Base-by-base conservation (phyloP, 306 rosid genomes). In the cucumber (Cucumis sativus) region DNA sequence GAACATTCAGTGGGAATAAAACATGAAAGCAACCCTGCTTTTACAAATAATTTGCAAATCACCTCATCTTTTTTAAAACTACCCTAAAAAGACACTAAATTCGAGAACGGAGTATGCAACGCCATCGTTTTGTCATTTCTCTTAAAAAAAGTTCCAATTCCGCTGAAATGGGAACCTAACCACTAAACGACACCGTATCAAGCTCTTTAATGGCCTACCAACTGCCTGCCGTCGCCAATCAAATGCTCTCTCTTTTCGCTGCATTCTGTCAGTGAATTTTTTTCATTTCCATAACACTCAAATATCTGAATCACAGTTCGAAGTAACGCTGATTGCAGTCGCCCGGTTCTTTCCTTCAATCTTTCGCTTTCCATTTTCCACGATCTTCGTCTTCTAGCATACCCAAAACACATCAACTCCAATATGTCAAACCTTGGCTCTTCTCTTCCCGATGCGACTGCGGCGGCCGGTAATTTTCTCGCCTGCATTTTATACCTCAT, bases 301-400 rank as follows among this genome's bases (percentile, higher is more conserved):
- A 68, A 69, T 28, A 69, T 7, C 75, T 69, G 57, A 20, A 69
- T 45, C 75, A 41, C 57, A 7, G 35, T 69, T 21, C 8, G 20
- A 10, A 68, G 74, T 12, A 20, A 5, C 74, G 45, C 74, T 41
- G 74, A 67, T 39, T 37, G 39, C 20, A 45, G 39, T 15, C 25
- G 35, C 75, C 15, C 18, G 12, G 55, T 13, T 69, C 56, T 21
- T 11, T 68, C 37, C 0, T 18, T 21, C 56, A 41, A 17, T 71
- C 76, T 4, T 47, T 49, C 60, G 12, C 60, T 25, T 15, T 71
- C 59, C 40, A 25, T 23, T 49, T 49, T 30, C 41, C 9, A 28
- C 25, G 76, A 49, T 72, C 76, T 71, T 71, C 76, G 43, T 68
- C 56, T 69, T 64, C 14, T 64, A 39, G 51, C 73, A 40, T 6